A percentile compares a stretch with the other conserved stretches of the same genome.
Conservation (phyloP, 106 monocot genomes). For the Dioscorea alata region DNA sequence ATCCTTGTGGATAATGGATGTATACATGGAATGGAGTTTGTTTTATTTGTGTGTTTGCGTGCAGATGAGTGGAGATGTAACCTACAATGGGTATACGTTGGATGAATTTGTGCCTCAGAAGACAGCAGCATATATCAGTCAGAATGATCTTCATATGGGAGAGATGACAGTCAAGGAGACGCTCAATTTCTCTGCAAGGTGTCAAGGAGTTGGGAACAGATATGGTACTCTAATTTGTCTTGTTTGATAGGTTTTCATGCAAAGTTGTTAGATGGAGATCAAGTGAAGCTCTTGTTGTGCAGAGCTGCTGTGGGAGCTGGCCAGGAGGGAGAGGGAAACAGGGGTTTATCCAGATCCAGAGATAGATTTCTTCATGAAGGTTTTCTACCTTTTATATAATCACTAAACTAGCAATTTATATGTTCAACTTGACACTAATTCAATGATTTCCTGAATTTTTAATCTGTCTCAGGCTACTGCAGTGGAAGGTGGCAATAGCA, state of each 20-base stretch:
- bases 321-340: not conserved
- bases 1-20: not conserved
- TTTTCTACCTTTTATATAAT: not conserved
- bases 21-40: too few species aligned
- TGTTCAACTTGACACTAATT: too few species aligned
- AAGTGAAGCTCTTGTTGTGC: not conserved
- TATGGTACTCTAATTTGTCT: conserved; percentile 28
- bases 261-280: too few species aligned
- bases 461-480: not conserved
- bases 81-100: conserved; percentile 57
- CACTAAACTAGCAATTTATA: too few species aligned
- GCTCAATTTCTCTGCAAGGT: conserved; percentile 63
- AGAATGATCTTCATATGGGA: conserved; percentile 61
- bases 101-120: conserved; percentile 73
- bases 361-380: not conserved
- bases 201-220: conserved; percentile 60
- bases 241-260: too few species aligned
- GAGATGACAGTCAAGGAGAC: conserved; percentile 85
- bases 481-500: not conserved
- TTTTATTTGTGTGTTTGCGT: not conserved
- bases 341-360: not conserved
- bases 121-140: conserved; percentile 79
- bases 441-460: not conserved
- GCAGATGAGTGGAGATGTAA: conserved; percentile 45
- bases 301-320: not conserved